Evolutionary conservation across 192 early-diverging fungal species (phyloP).

Genomic region (Coemansia sp.): DNA sequence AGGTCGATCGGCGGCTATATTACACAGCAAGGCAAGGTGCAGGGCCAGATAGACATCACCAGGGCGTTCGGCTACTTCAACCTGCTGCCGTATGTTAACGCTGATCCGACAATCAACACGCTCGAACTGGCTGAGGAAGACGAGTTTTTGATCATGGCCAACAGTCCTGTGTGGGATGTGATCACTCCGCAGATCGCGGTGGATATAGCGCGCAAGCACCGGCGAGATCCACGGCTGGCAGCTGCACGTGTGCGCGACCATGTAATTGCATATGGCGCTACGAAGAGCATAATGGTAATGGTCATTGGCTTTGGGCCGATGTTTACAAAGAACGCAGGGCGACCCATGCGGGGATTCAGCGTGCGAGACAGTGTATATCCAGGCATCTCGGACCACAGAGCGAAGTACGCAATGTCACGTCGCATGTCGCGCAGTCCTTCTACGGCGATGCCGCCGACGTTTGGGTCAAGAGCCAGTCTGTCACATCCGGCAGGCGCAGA

Average conservation of each 20-base stretch:
- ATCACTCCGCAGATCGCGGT: conserved; percentile 80
- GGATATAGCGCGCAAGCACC: conserved; percentile 78
- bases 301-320: conserved; percentile 82
- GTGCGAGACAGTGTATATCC: conserved; percentile 56
- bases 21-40: conserved; percentile 69
- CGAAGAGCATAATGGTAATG: conserved; percentile 84
- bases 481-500: conserved; percentile 23
- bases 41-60: conserved; percentile 73
- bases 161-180: conserved; percentile 72
- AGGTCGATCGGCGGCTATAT: conserved; percentile 80
- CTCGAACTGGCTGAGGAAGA: conserved; percentile 76
- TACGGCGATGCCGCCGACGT: conserved; percentile 32
- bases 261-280: conserved; percentile 78
- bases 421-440: conserved; percentile 52
- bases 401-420: conserved; percentile 46
- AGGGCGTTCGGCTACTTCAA: conserved; percentile 87
- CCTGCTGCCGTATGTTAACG: conserved; percentile 77
- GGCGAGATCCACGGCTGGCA: conserved; percentile 72
- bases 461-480: conserved; percentile 29
- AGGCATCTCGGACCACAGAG: conserved; percentile 45
- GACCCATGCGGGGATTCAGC: conserved; percentile 54
- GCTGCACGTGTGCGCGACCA: conserved; percentile 84
- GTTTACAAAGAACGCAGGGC: conserved; percentile 59
- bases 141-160: conserved; percentile 78
- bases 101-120: conserved; percentile 75